Evolutionary conservation across 257 asterid genomes (phyloP).

Genomic region (Scutellaria minor): DNA sequence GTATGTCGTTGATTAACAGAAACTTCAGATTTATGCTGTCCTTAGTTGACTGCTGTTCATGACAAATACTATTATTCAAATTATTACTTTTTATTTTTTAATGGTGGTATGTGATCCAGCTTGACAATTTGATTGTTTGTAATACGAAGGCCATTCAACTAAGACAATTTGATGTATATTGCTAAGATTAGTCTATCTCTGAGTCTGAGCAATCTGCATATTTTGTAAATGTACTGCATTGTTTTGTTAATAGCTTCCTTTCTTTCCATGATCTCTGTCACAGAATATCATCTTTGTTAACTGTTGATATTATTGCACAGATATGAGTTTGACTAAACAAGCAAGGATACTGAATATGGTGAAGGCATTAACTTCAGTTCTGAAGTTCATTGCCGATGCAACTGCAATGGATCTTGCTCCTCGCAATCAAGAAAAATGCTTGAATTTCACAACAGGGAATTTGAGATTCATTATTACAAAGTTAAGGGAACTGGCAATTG

Average conservation of each 20-base stretch:
- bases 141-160: background rate
- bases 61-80: conserved; percentile 10
- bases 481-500: conserved; percentile 44
- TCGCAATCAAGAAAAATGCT: conserved; percentile 51
- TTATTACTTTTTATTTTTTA: background rate
- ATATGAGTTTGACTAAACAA: conserved; percentile 36
- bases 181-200: conserved; percentile 11
- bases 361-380: conserved; percentile 68
- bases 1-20: conserved; percentile 35
- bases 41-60: background rate
- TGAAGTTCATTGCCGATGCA: conserved; percentile 81
- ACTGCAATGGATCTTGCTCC: conserved; percentile 52
- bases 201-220: background rate
- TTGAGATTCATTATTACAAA: conserved; percentile 55
- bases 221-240: background rate
- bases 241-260: background rate
- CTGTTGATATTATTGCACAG: conserved; percentile 41
- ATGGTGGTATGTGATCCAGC: background rate
- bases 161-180: conserved; percentile 3
- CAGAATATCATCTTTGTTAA: conserved; percentile 3
- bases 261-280: conserved; percentile 1
- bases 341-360: conserved; percentile 46
- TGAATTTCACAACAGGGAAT: conserved; percentile 55
- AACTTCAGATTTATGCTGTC: conserved; percentile 16
- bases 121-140: background rate